Evolutionary conservation across 331 rosid species (phyloP).

Genomic region (Malus hybrid): DNA sequence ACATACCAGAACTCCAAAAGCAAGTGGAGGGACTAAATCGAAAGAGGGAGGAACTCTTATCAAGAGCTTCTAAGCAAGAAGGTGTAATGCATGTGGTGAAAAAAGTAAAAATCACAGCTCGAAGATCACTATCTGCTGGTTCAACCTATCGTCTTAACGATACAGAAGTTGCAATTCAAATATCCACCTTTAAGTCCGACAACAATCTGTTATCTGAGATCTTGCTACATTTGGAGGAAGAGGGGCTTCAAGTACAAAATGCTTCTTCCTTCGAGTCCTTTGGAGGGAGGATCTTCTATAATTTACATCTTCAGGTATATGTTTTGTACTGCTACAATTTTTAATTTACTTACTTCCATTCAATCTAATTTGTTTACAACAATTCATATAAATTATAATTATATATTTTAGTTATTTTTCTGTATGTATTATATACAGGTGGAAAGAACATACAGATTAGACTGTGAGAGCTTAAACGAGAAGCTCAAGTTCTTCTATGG

Average conservation of each 20-base stretch:
- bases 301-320: conserved; percentile 48
- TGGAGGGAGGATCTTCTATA: conserved; percentile 37
- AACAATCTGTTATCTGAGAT: conserved; percentile 28
- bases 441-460: conserved; percentile 22
- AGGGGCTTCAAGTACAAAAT: conserved; percentile 32
- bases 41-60: conserved; percentile 42
- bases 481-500: conserved; percentile 26
- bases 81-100: conserved; percentile 1
- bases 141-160: conserved; percentile 39
- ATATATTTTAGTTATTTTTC: background rate
- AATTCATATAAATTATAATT: background rate
- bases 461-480: conserved; percentile 22
- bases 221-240: conserved; percentile 30
- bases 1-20: conserved; percentile 51
- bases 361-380: background rate
- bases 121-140: conserved; percentile 26
- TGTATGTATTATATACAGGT: conserved; percentile 20
- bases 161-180: conserved; percentile 36
- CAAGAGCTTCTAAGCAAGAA: conserved; percentile 21
- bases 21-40: conserved; percentile 32
- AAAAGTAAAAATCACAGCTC: conserved; percentile 4
- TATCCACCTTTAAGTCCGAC: conserved; percentile 20
- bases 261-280: conserved; percentile 49
- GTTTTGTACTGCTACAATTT: too few relatives aligned
- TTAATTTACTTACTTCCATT: background rate